These are phyloP conservation scores for Cichorium intybus DNA, from an alignment of 140 eudicot species.

Conservation along the genomic window DNA sequence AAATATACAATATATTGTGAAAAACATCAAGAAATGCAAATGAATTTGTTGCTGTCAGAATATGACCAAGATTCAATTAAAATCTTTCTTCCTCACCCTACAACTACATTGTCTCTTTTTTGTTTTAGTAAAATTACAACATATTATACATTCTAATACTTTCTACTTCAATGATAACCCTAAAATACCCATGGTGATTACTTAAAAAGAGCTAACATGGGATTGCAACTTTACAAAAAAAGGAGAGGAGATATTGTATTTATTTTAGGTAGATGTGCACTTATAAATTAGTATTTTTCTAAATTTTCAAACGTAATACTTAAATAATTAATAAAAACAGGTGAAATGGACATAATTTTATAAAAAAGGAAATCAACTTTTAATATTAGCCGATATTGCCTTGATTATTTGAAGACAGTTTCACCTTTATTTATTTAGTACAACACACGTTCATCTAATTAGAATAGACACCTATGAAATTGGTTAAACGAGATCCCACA, in stretches of 20 bases:
- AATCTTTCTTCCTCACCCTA: too few relatives aligned
- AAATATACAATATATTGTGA: background rate
- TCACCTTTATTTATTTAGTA: background rate
- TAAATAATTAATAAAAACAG: background rate
- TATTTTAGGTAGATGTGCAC: too few relatives aligned
- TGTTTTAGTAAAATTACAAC: too few relatives aligned
- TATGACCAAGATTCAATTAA: background rate
- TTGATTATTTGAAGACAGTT: background rate
- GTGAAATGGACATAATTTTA: background rate
- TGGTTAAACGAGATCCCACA: constrained; percentile 17
- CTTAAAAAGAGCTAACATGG: background rate
- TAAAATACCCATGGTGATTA: background rate
- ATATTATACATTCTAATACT: too few relatives aligned
- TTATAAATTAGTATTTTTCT: too few relatives aligned
- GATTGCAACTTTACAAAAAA: too few relatives aligned
- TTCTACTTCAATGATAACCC: background rate
- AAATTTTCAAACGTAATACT: too few relatives aligned
- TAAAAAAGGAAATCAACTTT: background rate
- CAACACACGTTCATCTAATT: background rate
- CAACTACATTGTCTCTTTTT: too few relatives aligned
- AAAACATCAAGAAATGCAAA: background rate
- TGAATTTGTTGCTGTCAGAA: background rate
- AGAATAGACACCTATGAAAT: constrained; percentile 36
- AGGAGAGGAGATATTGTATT: too few relatives aligned
- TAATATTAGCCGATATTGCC: too few relatives aligned